These are phyloP conservation scores for Ascocoryne sarcoides DNA, from an alignment of 2,329 filamentous ascomycete species.

Conservation along the genomic window DNA sequence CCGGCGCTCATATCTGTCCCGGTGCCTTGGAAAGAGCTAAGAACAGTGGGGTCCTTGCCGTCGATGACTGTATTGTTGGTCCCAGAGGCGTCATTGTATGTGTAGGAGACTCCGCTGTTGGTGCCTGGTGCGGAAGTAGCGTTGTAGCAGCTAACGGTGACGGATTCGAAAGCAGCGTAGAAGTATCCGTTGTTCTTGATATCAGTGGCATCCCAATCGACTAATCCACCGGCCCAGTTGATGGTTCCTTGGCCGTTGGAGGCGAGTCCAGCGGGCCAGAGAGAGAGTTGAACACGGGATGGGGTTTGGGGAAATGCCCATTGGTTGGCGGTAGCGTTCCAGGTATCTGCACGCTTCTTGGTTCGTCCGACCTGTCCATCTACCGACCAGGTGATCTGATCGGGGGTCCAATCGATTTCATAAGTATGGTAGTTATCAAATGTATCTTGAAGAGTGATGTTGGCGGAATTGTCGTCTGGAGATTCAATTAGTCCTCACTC, in stretches of 20 bases:
- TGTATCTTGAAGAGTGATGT: constrained; percentile 62
- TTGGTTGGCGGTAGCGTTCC: constrained; percentile 72
- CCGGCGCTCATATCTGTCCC: constrained; percentile 62
- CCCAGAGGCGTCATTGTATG: constrained; percentile 55
- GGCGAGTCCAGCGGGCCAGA: constrained; percentile 85
- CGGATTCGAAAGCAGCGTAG: constrained; percentile 68
- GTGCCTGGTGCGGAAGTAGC: constrained; percentile 51
- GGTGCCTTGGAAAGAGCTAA: constrained; percentile 73
- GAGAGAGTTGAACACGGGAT: constrained; percentile 79
- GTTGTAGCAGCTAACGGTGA: constrained; percentile 82
- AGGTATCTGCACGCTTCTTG: constrained; percentile 69
- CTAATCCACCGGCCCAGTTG: constrained; percentile 55
- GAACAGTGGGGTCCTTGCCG: constrained; percentile 62
- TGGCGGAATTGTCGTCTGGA: constrained; percentile 68
- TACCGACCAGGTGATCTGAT: constrained; percentile 76
- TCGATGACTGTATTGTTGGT: constrained; percentile 73
- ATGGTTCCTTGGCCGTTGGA: constrained; percentile 78
- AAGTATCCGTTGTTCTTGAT: constrained; percentile 83
- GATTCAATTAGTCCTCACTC: constrained; percentile 15
- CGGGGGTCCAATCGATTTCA: constrained; percentile 86
- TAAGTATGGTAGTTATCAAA: constrained; percentile 79
- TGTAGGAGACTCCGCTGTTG: constrained; percentile 64
- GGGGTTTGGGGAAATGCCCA: constrained; percentile 91
- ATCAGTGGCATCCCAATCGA: constrained; percentile 38
- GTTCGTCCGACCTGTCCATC: constrained; percentile 72